A percentile compares a stretch with the other conserved stretches of the same genome.
Evolutionary conservation across 257 asterid genomes (phyloP).

Genomic region (Mentha longifolia): DNA sequence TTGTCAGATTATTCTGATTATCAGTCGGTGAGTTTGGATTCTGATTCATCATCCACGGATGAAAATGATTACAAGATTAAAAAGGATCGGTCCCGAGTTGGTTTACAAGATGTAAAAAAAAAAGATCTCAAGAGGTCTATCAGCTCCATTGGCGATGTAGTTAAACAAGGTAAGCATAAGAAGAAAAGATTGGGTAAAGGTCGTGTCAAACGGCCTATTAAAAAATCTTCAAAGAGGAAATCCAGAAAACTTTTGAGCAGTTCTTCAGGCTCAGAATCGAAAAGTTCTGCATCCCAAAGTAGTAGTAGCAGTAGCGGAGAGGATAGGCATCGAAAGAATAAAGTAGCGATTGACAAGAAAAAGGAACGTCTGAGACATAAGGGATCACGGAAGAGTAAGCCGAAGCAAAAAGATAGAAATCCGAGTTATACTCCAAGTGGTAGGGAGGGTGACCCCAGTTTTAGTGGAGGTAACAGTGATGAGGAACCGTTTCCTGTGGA

Average conservation of each 20-base stretch:
- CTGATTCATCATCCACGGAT: constrained; percentile 48
- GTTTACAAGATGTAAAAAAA: constrained; percentile 43
- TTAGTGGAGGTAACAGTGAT: constrained; percentile 38
- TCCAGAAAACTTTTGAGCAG: constrained; percentile 48
- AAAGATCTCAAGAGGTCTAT: constrained; percentile 44
- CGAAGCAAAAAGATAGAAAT: constrained; percentile 44
- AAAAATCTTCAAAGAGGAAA: constrained; percentile 60
- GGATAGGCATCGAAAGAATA: constrained; percentile 34
- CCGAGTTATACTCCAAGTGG: constrained; percentile 45
- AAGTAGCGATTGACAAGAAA: constrained; percentile 9
- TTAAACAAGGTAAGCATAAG: constrained; percentile 42
- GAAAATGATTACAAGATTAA: constrained; percentile 45
- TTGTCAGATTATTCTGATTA: constrained; percentile 57
- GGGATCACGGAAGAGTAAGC: constrained; percentile 31
- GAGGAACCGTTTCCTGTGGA: constrained; percentile 41
- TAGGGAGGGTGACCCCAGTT: constrained; percentile 39
- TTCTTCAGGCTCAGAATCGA: constrained; percentile 61
- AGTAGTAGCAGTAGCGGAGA: constrained; percentile 43
- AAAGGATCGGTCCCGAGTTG: constrained; percentile 40
- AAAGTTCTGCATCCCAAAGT: constrained; percentile 58
- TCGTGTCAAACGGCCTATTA: constrained; percentile 42
- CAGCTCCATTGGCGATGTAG: constrained; percentile 40
- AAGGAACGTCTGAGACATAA: constrained; percentile 36
- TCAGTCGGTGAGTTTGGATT: constrained; percentile 45
- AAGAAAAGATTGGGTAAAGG: constrained; percentile 60